phyloP scores from a whole-genome alignment of 805 yeast genomes.

The Millerago galiae region DNA sequence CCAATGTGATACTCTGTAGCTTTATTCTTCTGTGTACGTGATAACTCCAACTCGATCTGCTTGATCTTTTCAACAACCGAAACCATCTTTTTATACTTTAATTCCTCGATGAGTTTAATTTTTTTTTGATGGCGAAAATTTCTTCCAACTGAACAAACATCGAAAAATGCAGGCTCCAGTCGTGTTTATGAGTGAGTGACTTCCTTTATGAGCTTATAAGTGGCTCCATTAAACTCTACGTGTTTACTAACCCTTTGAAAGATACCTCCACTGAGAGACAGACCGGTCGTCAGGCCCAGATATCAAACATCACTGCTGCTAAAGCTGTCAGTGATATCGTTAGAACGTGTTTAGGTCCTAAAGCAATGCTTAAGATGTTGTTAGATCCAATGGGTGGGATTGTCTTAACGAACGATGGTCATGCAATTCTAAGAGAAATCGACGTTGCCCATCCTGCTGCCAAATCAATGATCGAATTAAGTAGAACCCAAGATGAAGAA shows the following conservation, averaged over 20 bases:
- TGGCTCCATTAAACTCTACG: not conserved
- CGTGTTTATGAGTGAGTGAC: conserved; percentile 50
- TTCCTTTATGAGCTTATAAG: not conserved
- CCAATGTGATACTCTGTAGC: conserved; percentile 98
- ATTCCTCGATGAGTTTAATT: too few relatives aligned
- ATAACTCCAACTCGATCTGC: conserved; percentile 79
- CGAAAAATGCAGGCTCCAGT: conserved; percentile 73
- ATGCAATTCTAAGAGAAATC: conserved; percentile 94
- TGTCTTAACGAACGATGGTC: conserved; percentile 96
- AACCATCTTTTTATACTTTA: too few relatives aligned
- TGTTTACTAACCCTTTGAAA: conserved; percentile 1
- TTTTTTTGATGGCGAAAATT: not conserved
- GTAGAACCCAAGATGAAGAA: conserved; percentile 97
- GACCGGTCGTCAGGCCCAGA: conserved; percentile 95
- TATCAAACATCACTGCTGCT: conserved; percentile 97
- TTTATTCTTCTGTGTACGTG: conserved; percentile 93
- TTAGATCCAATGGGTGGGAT: conserved; percentile 94
- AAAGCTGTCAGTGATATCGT: conserved; percentile 97
- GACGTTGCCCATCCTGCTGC: conserved; percentile 99
- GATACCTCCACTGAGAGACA: conserved; percentile 87
- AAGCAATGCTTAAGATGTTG: conserved; percentile 97
- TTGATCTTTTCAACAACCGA: conserved; percentile 58
- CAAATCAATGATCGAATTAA: conserved; percentile 93
- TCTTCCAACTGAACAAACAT: not conserved
- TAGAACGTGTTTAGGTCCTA: conserved; percentile 97